Conservation (phyloP, 805 yeast species). For the Komagataella phaffii region DNA sequence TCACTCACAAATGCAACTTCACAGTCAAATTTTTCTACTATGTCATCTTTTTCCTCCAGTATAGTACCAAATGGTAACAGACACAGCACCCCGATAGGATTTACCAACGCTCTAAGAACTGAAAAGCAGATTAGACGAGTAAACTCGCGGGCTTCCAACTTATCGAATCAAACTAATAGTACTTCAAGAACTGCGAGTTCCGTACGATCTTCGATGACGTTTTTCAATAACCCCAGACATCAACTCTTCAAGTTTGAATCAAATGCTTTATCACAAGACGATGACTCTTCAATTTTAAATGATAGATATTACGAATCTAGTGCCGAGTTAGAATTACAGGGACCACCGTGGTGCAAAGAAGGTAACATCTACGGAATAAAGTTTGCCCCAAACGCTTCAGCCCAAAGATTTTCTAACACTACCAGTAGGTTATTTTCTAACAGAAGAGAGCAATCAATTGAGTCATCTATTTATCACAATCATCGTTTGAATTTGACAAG, state of each 20-base stretch:
- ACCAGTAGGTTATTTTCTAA: conserved; percentile 23
- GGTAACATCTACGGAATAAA: conserved; percentile 20
- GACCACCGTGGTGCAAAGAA: conserved; percentile 72
- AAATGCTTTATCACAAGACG: background rate
- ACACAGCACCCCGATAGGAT: conserved; percentile 6
- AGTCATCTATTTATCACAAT: background rate
- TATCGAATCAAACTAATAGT: background rate
- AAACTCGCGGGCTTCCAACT: conserved; percentile 8
- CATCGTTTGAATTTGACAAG: conserved; percentile 6
- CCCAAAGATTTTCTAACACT: background rate
- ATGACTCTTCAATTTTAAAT: background rate
- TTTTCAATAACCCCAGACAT: background rate
- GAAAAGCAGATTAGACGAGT: conserved; percentile 11
- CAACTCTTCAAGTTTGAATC: background rate
- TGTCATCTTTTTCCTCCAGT: background rate
- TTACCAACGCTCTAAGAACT: conserved; percentile 13
- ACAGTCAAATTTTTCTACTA: background rate
- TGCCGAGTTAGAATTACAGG: conserved; percentile 42
- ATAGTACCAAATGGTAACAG: background rate
- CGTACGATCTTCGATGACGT: background rate
- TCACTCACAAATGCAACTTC: background rate
- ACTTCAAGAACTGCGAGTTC: background rate
- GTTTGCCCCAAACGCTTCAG: background rate
- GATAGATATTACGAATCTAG: background rate
- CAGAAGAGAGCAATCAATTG: background rate